Evolutionary conservation across 768 basidiomycete species (phyloP).

Genomic region (Suillus brevipes): DNA sequence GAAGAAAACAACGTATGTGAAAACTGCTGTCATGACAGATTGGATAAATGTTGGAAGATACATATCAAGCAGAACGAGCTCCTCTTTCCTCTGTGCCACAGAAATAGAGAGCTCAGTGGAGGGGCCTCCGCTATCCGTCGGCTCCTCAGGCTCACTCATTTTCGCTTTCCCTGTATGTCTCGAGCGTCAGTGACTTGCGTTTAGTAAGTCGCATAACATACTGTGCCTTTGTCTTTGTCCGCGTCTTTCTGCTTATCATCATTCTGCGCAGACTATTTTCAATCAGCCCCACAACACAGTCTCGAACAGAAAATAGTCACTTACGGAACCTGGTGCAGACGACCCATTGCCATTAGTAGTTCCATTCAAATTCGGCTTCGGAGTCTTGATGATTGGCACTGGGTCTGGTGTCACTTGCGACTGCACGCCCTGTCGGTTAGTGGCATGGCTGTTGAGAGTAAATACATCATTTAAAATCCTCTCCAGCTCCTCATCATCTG

Average conservation of each 20-base stretch:
- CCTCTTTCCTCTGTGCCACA: no score
- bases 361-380: neutral
- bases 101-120: no score
- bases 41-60: neutral
- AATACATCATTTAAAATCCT: constrained; percentile 37
- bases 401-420: neutral
- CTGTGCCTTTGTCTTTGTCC: neutral
- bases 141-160: neutral
- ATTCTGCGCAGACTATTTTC: neutral
- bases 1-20: neutral
- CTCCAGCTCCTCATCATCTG: constrained; percentile 28
- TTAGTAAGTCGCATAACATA: neutral
- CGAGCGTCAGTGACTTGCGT: neutral
- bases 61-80: neutral
- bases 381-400: neutral
- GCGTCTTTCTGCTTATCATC: neutral
- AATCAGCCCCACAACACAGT: neutral
- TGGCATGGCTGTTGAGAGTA: constrained; percentile 12
- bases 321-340: neutral
- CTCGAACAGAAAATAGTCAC: neutral
- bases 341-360: neutral
- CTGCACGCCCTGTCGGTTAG: neutral
- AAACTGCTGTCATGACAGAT: neutral
- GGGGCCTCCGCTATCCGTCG: no score
- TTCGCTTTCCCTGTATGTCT: neutral